Base-by-base conservation (phyloP, 2,329 filamentous ascomycete species). In the Waltergamsia citrina region DNA sequence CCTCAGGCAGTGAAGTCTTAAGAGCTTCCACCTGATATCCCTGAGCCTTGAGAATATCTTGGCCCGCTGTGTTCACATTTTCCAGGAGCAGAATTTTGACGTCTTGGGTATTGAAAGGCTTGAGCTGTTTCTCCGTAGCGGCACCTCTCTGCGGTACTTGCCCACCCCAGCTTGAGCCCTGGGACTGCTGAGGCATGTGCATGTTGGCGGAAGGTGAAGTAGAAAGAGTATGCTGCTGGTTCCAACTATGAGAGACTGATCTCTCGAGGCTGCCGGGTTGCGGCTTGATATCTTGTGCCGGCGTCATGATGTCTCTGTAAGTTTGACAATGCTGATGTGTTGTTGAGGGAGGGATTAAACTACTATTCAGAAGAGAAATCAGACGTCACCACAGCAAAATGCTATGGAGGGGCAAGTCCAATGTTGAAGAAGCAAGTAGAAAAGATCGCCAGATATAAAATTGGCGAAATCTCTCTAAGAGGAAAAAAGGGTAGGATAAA, bases 81-180 rank as follows among this genome's bases (percentile, higher is more conserved):
- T 98, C 92, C 21, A 98, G 68, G 14, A 98, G 71, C 37, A 98
- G 65, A 37, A 98, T 94, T 66, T 95, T 96, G 63, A 98, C 87
- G 54, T 96, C 90, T 53, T 90, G 79, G 16, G 87, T 92, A 54
- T 90, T 81, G 63, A 98, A 98, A 12, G 92, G 92, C 66, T 95
- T 95, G 46, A 98, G 66, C 46, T 81, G 81, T 94, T 95, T 23
- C 54, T 61, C 43, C 45, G 61, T 17, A 12, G 34, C 27, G 29
- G 32, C 30, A 19, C 17, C 63, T 27, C 52, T 51, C 30, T 45
- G 53, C 30, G 57, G 42, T 22, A 58, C 33, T 42, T 61, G 59
- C 44, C 69, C 57, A 28, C 65, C 53, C 61, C 72, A 72, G 62
- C 78, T 81, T 38, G 78, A 71, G 23, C 77, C 65, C 22, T 80